These are phyloP conservation scores for Moricandia arvensis DNA, from an alignment of 345 rosid genomes.

Conservation along the genomic window DNA sequence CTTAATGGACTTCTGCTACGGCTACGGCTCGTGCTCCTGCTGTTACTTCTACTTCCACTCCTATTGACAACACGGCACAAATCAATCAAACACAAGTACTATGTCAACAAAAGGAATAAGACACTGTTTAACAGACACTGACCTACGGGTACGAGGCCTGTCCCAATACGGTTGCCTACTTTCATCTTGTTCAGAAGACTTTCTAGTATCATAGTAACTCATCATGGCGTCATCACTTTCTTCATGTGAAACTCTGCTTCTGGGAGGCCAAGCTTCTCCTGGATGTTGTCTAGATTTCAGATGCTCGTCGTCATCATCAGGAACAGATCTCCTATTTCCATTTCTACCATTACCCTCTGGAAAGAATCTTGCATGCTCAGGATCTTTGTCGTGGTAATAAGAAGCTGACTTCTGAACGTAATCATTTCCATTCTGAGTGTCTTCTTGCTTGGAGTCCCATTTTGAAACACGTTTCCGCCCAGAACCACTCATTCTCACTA, in stretches of 20 bases:
- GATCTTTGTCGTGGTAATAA: conserved; percentile 48
- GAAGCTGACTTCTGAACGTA: conserved; percentile 47
- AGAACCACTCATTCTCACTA: conserved; percentile 53
- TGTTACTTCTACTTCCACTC: conserved; percentile 49
- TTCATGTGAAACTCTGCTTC: conserved; percentile 58
- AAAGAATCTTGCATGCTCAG: conserved; percentile 47
- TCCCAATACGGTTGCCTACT: conserved; percentile 62
- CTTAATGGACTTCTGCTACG: no score
- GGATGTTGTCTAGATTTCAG: conserved; percentile 43
- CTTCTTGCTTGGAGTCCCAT: conserved; percentile 78
- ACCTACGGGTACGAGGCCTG: conserved; percentile 61
- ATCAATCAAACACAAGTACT: conserved; percentile 11
- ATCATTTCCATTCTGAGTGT: conserved; percentile 41
- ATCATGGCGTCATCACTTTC: conserved; percentile 41
- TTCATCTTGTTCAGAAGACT: conserved; percentile 79
- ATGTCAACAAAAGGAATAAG: not conserved
- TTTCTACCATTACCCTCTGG: conserved; percentile 46
- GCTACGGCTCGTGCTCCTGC: conserved; percentile 56
- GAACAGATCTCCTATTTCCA: conserved; percentile 49
- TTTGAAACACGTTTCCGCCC: conserved; percentile 65
- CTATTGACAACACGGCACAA: not conserved
- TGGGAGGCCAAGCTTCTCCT: conserved; percentile 51
- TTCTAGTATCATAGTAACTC: conserved; percentile 54
- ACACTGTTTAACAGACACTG: not conserved
- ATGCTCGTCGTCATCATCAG: conserved; percentile 36